A percentile compares a stretch with the other conserved stretches of the same genome.
phyloP scores from a whole-genome alignment of 352 stramenopile genomes.

The Globisporangium nodosum region DNA sequence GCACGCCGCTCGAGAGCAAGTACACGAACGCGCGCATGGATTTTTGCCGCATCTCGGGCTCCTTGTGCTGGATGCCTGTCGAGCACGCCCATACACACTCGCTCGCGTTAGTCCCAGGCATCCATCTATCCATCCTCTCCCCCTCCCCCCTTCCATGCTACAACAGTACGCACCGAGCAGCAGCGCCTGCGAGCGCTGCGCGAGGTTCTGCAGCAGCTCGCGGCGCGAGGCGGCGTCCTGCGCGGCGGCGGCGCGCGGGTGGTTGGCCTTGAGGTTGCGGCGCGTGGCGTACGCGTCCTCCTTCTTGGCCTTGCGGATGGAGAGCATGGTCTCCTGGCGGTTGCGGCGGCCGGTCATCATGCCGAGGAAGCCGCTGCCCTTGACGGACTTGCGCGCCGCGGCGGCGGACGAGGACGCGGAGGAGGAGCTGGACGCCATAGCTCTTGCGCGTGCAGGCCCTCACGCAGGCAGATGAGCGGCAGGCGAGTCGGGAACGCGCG shows the following conservation, averaged over 20 bases:
- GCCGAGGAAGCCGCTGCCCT: constrained; percentile 55
- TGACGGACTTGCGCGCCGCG: constrained; percentile 64
- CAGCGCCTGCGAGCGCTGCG: constrained; percentile 69
- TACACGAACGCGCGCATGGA: constrained; percentile 86
- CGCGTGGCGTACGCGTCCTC: constrained; percentile 84
- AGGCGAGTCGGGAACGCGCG: too few relatives aligned
- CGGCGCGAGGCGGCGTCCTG: constrained; percentile 35
- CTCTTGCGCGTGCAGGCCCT: background rate
- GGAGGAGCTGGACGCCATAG: background rate
- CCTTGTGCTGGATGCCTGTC: constrained; percentile 72
- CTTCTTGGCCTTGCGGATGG: constrained; percentile 87
- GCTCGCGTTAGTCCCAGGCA: background rate
- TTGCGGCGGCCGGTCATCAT: constrained; percentile 79
- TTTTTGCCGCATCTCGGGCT: constrained; percentile 68
- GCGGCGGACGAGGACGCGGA: constrained; percentile 1
- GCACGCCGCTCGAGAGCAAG: constrained; percentile 78
- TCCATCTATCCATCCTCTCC: background rate
- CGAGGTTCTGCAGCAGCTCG: constrained; percentile 76
- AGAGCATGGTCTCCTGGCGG: constrained; percentile 81
- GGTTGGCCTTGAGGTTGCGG: constrained; percentile 81
- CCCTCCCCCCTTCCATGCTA: background rate
- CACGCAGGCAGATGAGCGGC: too few relatives aligned
- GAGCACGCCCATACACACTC: background rate
- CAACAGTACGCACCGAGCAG: constrained; percentile 37
- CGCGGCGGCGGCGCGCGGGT: constrained; percentile 24